A percentile compares a stretch with the other conserved stretches of the same genome.
These are phyloP conservation scores for Apiospora saccharicola DNA, from an alignment of 2,329 filamentous ascomycete genomes.

Conservation along the genomic window DNA sequence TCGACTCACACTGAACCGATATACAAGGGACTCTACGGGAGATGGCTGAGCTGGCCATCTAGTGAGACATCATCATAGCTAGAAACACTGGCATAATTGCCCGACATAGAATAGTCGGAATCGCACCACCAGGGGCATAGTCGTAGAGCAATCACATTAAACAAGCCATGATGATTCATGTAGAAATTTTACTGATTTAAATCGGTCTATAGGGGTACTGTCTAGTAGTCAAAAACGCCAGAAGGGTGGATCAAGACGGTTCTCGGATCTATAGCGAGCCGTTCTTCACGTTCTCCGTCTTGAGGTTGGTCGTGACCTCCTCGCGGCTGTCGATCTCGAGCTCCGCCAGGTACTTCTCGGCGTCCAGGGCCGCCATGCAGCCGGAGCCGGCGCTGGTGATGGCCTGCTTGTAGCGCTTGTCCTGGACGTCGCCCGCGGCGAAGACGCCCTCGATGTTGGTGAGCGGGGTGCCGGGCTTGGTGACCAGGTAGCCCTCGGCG, in stretches of 20 bases:
- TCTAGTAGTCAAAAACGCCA: slow-evolving; percentile 33
- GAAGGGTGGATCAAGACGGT: slow-evolving; percentile 21
- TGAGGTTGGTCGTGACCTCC: slow-evolving; percentile 35
- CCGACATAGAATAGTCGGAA: too few relatives aligned
- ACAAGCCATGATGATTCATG: background rate
- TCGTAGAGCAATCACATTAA: background rate
- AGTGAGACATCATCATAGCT: too few relatives aligned
- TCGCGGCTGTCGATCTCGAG: slow-evolving; percentile 61
- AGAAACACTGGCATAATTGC: too few relatives aligned
- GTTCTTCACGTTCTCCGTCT: slow-evolving; percentile 35
- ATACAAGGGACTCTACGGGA: too few relatives aligned
- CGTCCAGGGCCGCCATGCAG: slow-evolving; percentile 94
- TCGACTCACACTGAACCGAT: background rate
- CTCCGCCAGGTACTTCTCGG: slow-evolving; percentile 91
- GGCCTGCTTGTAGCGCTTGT: slow-evolving; percentile 97
- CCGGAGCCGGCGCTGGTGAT: slow-evolving; percentile 97
- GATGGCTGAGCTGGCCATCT: too few relatives aligned
- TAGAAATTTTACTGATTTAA: slow-evolving; percentile 11
- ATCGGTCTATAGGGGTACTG: slow-evolving; percentile 24
- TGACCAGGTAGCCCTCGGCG: slow-evolving; percentile 88
- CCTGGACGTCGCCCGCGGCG: slow-evolving; percentile 96
- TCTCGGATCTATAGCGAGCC: background rate
- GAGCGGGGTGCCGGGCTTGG: slow-evolving; percentile 84
- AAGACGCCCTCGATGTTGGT: slow-evolving; percentile 94
- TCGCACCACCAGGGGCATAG: too few relatives aligned